phyloP scores from a whole-genome alignment of 441 rosid genomes.

The Syzygium malaccense region DNA sequence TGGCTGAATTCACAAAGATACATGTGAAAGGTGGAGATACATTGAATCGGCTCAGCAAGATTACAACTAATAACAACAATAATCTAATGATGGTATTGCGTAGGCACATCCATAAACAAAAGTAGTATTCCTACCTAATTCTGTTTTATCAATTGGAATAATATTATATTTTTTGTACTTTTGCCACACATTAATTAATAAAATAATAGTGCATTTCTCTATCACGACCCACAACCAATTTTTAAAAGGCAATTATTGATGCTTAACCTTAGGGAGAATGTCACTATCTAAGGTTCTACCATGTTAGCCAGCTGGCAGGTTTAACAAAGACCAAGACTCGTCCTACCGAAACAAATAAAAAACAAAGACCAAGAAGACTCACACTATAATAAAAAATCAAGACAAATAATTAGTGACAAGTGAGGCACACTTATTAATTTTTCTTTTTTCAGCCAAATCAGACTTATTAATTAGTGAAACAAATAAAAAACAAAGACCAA shows the following conservation, averaged over 20 bases:
- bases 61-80: no score
- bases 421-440: neutral
- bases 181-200: no score
- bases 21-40: accelerated
- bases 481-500: no score
- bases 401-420: no score
- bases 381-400: no score
- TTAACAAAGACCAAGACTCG: no score
- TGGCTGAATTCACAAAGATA: neutral
- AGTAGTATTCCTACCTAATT: neutral
- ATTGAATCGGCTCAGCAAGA: neutral
- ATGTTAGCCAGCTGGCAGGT: no score
- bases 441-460: neutral
- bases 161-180: neutral
- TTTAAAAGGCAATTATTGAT: neutral
- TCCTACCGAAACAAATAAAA: no score
- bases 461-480: no score
- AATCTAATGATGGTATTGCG: neutral
- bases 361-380: no score
- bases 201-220: neutral
- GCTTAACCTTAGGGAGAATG: neutral
- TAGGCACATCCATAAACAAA: neutral
- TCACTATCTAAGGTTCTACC: no score
- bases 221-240: neutral
- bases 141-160: neutral